Conservation (phyloP, 441 rosid genomes). For the Viola pubescens region DNA sequence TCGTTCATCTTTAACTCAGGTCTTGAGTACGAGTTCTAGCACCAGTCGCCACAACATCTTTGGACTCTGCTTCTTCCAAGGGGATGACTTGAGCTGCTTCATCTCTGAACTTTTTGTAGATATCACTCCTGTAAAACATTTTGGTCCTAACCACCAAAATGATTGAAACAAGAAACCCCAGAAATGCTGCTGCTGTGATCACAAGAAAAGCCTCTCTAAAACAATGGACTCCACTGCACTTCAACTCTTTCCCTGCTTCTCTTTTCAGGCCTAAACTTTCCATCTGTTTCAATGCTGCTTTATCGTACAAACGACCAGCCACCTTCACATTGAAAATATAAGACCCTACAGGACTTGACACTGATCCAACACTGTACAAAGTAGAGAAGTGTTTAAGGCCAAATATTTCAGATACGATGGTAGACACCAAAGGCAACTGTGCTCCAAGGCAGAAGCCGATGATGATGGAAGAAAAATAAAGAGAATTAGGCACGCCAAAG, state of each 20-base stretch:
- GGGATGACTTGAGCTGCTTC: not conserved
- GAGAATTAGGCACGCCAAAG: conserved; percentile 12
- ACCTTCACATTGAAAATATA: conserved; percentile 21
- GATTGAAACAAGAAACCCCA: conserved; percentile 19
- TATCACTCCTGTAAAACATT: conserved; percentile 16
- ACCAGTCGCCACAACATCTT: not conserved
- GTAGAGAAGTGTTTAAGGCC: conserved; percentile 25
- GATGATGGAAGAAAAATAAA: conserved; percentile 18
- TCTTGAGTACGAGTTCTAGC: not conserved
- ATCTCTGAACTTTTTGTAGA: conserved; percentile 13
- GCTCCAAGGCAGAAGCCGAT: conserved; percentile 28
- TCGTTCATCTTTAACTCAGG: no score
- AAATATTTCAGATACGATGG: conserved; percentile 24
- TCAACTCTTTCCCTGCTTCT: conserved; percentile 15
- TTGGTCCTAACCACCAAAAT: conserved; percentile 14
- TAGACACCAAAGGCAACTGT: conserved; percentile 16
- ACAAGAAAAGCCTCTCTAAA: conserved; percentile 18
- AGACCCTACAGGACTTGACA: conserved; percentile 19
- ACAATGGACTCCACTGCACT: conserved; percentile 18
- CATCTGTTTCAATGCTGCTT: conserved; percentile 22
- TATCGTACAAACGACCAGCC: conserved; percentile 20
- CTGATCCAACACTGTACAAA: conserved; percentile 19
- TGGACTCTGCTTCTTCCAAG: not conserved
- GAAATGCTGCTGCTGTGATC: conserved; percentile 17
- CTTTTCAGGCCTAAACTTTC: conserved; percentile 11